These are phyloP conservation scores for Guyanaporus albipodus DNA, from an alignment of 768 basidiomycete genomes.

Conservation along the genomic window DNA sequence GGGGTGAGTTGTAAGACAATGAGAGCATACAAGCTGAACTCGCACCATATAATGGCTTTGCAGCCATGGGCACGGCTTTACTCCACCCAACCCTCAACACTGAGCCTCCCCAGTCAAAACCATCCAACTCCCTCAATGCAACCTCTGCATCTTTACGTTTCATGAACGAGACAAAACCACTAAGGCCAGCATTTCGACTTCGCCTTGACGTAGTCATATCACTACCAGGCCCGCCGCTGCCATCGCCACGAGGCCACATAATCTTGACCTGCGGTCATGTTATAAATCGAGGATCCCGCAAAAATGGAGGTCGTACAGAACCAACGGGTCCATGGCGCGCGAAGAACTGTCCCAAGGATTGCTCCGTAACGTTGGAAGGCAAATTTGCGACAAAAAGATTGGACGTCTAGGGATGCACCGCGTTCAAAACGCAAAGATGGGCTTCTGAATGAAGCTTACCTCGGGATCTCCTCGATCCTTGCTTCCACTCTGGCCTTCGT, in stretches of 20 bases:
- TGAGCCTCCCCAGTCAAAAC: slow-evolving; percentile 91
- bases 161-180: slow-evolving; percentile 98
- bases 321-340: slow-evolving; percentile 91
- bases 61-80: slow-evolving; percentile 87
- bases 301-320: slow-evolving; percentile 50
- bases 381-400: slow-evolving; percentile 96
- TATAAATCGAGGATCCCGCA: not conserved
- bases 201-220: slow-evolving; percentile 73
- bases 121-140: slow-evolving; percentile 87
- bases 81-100: slow-evolving; percentile 92
- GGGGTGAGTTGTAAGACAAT: not conserved
- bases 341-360: slow-evolving; percentile 83
- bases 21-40: not conserved
- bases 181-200: slow-evolving; percentile 71
- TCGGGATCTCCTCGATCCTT: slow-evolving; percentile 86
- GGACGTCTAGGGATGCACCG: slow-evolving; percentile 58
- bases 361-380: slow-evolving; percentile 83
- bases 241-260: slow-evolving; percentile 97
- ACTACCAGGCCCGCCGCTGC: slow-evolving; percentile 59
- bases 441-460: slow-evolving; percentile 38
- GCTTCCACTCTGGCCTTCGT: slow-evolving; percentile 87
- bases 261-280: slow-evolving; percentile 71
- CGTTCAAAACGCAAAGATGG: slow-evolving; percentile 1
- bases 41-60: slow-evolving; percentile 78
- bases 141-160: slow-evolving; percentile 85